Evolutionary conservation across 108 stramenopile genomes (phyloP).

Genomic region (Thalassiosira profunda): DNA sequence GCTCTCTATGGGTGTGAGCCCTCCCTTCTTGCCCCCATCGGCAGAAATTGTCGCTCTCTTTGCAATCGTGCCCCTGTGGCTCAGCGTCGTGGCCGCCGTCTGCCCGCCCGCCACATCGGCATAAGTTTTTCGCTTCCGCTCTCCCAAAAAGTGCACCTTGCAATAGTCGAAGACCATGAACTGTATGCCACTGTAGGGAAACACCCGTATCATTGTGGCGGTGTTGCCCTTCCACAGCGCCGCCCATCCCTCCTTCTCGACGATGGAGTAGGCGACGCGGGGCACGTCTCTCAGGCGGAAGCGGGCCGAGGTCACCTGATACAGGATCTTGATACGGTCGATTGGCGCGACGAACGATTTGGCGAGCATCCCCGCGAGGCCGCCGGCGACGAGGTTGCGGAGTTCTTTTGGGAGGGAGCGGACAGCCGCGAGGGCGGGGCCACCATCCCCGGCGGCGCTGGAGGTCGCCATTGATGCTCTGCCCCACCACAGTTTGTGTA

Average conservation of each 20-base stretch:
- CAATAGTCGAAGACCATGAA: constrained; percentile 96
- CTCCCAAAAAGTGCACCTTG: constrained; percentile 65
- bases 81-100: not conserved
- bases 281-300: constrained; percentile 82
- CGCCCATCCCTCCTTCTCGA: constrained; percentile 77
- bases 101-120: constrained; percentile 27
- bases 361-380: constrained; percentile 88
- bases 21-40: constrained; percentile 21
- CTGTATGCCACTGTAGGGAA: constrained; percentile 97
- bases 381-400: constrained; percentile 79
- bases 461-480: too few relatives aligned
- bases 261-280: constrained; percentile 59
- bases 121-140: constrained; percentile 1
- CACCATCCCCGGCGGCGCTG: too few relatives aligned
- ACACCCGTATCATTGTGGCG: constrained; percentile 96
- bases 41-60: constrained; percentile 2
- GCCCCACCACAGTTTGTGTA: too few relatives aligned
- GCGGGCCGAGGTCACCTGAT: constrained; percentile 75
- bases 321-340: constrained; percentile 92
- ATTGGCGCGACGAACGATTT: constrained; percentile 92
- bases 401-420: constrained; percentile 73
- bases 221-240: constrained; percentile 97
- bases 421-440: constrained; percentile 13
- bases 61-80: constrained; percentile 5
- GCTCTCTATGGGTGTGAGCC: constrained; percentile 87